Base-by-base conservation (phyloP, 192 early-diverging fungal species). In the Phlyctochytrium planicorne region DNA sequence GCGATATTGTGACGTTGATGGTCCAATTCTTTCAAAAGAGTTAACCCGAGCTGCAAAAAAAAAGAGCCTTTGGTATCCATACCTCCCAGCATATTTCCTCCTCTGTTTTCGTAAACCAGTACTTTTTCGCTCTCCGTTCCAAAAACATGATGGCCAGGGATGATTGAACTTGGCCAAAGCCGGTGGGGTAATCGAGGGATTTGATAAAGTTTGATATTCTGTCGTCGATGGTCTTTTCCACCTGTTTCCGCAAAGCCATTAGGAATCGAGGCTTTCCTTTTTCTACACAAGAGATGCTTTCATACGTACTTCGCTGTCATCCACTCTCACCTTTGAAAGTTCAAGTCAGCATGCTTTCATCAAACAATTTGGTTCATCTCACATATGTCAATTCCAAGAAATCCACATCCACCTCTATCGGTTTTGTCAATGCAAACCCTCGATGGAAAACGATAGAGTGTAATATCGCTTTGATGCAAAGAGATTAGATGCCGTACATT, bases 371-470 rank as follows among this genome's bases (percentile, higher is more conserved):
- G 31, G 63, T 35, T 3, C n/a, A 20, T 32, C 69, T 64, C 34
- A 80, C 78, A 34, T 77, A 80, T 14, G 75, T 75, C 24, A 80
- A 40, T 25, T 72, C 66, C 52, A 80, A 34, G 17, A 40, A 25
- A 40, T 80, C 78, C 24, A 80, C 30, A 29, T 71, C 67, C 1
- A 75, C 70, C 27, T 80, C 78, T 10, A 66, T 33, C 2, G 78
- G 78, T 37, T 53, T 37, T 23, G 70, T 76, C 2, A 76, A 63
- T 3, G 73, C 68, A 60, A 80, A 80, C 27, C 69, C 55, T 17
- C 78, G 68, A 56, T 80, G 78, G 59, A 80, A 77, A 20, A 80
- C 61, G 31, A 80, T 72, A 14, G 78, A 75, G 53, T 80, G 78
- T 23, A 73, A 37, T 24, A 80, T 60, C 16, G 78, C 78, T 80